Percentiles rank a stretch among this genome's conserved stretches.
Evolutionary conservation across 2,329 filamentous ascomycete genomes (phyloP).

Genomic region (Blastomyces gilchristii): DNA sequence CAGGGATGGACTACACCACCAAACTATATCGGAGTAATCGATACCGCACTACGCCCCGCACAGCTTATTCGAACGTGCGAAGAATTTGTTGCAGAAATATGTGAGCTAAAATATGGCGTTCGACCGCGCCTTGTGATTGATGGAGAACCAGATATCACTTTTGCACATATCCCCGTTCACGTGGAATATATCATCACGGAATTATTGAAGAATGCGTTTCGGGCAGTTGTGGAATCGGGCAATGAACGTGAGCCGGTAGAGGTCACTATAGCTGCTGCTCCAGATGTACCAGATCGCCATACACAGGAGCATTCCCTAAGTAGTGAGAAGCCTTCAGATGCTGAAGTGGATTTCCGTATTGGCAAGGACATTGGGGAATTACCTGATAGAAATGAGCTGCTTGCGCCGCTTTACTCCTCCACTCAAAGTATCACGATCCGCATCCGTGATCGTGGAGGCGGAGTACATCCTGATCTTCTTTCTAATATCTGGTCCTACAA

Average conservation of each 20-base stretch:
- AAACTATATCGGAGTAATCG: conserved; percentile 88
- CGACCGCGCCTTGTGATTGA: conserved; percentile 71
- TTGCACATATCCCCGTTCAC: conserved; percentile 91
- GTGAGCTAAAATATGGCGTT: conserved; percentile 88
- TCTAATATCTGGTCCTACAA: conserved; percentile 93
- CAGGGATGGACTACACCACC: conserved; percentile 22
- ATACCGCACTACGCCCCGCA: conserved; percentile 75
- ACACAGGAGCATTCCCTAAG: conserved; percentile 8
- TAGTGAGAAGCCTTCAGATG: conserved; percentile 22
- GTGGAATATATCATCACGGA: conserved; percentile 97
- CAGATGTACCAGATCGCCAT: conserved; percentile 37
- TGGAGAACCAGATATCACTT: conserved; percentile 75
- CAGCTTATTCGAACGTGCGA: conserved; percentile 75
- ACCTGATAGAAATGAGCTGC: conserved; percentile 16
- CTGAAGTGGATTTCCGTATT: conserved; percentile 25
- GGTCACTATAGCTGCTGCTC: conserved; percentile 74
- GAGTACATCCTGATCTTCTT: conserved; percentile 73
- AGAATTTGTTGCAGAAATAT: conserved; percentile 87
- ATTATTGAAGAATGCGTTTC: conserved; percentile 91
- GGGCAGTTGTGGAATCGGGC: conserved; percentile 80
- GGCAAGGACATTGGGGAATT: conserved; percentile 21
- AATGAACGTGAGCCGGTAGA: conserved; percentile 72
- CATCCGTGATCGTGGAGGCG: conserved; percentile 89
- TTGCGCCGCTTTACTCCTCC: conserved; percentile 31
- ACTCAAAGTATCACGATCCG: conserved; percentile 84